phyloP scores from a whole-genome alignment of 257 asterid species.

The Penstemon davidsonii region DNA sequence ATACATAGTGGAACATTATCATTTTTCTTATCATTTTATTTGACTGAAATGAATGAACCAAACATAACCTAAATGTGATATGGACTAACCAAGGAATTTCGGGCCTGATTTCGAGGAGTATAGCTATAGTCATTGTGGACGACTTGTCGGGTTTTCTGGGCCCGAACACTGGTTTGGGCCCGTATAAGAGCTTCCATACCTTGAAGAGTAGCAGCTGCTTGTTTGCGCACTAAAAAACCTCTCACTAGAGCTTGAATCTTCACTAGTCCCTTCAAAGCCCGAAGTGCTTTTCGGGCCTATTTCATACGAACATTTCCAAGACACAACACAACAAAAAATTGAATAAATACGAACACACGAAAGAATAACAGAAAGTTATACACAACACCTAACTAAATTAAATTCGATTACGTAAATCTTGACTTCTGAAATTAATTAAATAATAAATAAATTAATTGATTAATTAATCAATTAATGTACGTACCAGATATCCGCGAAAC shows the following conservation, averaged over 20 bases:
- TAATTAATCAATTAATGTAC: not conserved
- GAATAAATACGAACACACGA: not conserved
- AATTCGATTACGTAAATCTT: not conserved
- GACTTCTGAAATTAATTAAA: not conserved
- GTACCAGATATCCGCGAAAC: conserved; percentile 52
- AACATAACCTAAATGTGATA: not conserved
- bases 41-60: not conserved
- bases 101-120: conserved; percentile 38
- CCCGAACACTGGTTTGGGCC: conserved; percentile 45
- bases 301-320: conserved; percentile 11
- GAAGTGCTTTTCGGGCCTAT: conserved; percentile 57
- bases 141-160: conserved; percentile 49
- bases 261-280: conserved; percentile 61
- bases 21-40: no score
- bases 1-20: no score
- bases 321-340: not conserved
- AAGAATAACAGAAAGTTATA: no score
- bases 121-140: conserved; percentile 25
- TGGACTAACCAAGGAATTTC: conserved; percentile 45
- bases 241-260: conserved; percentile 56
- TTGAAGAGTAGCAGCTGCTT: conserved; percentile 53
- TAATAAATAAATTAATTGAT: no score
- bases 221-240: conserved; percentile 55
- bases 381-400: no score
- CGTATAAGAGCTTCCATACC: conserved; percentile 59